These are phyloP conservation scores for Saccharomyces eubayanus DNA, from an alignment of 805 yeast species.

Conservation along the genomic window DNA sequence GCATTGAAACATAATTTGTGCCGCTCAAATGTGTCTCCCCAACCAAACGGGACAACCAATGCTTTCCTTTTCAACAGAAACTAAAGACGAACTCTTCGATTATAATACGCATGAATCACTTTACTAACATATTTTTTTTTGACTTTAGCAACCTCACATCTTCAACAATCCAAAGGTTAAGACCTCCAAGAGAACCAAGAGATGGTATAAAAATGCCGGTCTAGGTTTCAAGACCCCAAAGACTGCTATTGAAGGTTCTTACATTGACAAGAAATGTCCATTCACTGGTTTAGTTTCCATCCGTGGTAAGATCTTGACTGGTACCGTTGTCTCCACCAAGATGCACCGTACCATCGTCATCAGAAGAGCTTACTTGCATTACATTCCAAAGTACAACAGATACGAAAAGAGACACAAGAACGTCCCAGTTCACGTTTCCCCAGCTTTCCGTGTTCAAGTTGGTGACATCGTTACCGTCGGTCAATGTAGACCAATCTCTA, in stretches of 20 bases:
- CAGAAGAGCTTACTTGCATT: constrained; percentile 99
- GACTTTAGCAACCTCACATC: constrained; percentile 94
- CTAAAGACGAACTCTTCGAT: background rate
- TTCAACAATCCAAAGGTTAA: constrained; percentile 99
- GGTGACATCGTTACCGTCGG: constrained; percentile 99
- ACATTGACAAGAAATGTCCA: constrained; percentile 99
- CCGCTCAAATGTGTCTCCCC: too few species aligned
- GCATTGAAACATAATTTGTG: background rate
- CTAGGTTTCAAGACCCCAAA: constrained; percentile 99
- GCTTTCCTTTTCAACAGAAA: background rate
- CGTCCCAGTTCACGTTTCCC: constrained; percentile 99
- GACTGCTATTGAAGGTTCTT: constrained; percentile 95
- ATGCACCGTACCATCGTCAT: constrained; percentile 99
- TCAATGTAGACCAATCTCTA: constrained; percentile 99
- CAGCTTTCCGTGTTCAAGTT: constrained; percentile 99
- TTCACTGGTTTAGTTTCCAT: constrained; percentile 93
- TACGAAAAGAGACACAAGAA: constrained; percentile 99
- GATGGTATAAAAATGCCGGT: constrained; percentile 99
- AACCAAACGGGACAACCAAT: background rate
- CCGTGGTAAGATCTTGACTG: constrained; percentile 99
- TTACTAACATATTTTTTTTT: background rate
- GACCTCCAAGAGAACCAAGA: constrained; percentile 97
- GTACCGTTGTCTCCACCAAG: constrained; percentile 99
- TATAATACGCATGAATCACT: background rate
- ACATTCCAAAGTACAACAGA: constrained; percentile 99